Evolutionary conservation across 306 rosid genomes (phyloP).

Genomic region (Senna tora): DNA sequence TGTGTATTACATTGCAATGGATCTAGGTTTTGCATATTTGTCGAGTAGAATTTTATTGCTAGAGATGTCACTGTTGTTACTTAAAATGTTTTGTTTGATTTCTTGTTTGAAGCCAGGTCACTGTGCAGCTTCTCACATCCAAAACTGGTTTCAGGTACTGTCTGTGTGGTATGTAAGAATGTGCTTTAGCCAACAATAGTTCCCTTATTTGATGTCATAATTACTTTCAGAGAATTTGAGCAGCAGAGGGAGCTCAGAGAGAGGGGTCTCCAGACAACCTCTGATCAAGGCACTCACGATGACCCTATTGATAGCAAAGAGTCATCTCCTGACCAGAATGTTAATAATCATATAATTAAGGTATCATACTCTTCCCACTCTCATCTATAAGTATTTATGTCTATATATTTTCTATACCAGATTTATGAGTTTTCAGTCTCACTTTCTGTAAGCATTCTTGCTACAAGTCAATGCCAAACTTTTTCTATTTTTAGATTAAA

Average conservation of each 20-base stretch:
- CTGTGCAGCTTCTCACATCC: conserved; percentile 97
- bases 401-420: conserved; percentile 10
- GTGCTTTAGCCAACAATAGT: conserved; percentile 40
- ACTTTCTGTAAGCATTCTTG: conserved; percentile 12
- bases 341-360: conserved; percentile 70
- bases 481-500: not conserved
- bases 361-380: conserved; percentile 41
- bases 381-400: conserved; percentile 20
- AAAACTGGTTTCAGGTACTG: conserved; percentile 98
- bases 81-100: conserved; percentile 39
- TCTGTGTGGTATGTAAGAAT: conserved; percentile 37
- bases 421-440: not conserved
- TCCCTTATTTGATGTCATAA: conserved; percentile 41
- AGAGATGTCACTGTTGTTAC: conserved; percentile 27
- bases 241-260: conserved; percentile 99
- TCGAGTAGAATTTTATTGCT: conserved; percentile 33
- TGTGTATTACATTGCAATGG: conserved; percentile 30
- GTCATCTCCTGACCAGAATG: conserved; percentile 65
- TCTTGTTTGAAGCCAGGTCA: conserved; percentile 77
- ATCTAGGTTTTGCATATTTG: conserved; percentile 26
- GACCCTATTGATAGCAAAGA: conserved; percentile 69
- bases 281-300: conserved; percentile 70
- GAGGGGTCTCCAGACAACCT: conserved; percentile 78
- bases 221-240: conserved; percentile 91
- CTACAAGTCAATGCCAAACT: not conserved